Percentiles rank a stretch among this genome's conserved stretches.
phyloP scores from a whole-genome alignment of 2,329 filamentous ascomycete species.

The Ceratocystis albifundus region DNA sequence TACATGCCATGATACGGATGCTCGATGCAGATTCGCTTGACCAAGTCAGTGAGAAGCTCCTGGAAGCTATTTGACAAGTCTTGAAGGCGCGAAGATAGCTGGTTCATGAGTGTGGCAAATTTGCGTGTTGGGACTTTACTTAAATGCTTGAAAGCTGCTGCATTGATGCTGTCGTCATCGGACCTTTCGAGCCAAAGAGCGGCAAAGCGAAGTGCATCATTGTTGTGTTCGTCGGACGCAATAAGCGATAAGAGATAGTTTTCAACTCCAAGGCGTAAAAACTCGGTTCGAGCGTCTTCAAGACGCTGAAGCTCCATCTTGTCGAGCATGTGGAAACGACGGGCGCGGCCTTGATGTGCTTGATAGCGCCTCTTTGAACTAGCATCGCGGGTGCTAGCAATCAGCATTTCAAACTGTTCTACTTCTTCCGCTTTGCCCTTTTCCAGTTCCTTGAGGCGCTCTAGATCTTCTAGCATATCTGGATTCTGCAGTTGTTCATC shows the following conservation, averaged over 20 bases:
- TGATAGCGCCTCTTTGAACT: conserved; percentile 46
- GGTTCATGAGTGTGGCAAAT: conserved; percentile 87
- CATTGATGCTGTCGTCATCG: conserved; percentile 63
- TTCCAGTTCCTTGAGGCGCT: conserved; percentile 59
- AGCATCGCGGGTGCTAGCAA: conserved; percentile 40
- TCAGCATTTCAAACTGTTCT: conserved; percentile 48
- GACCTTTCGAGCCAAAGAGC: conserved; percentile 88
- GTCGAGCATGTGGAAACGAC: conserved; percentile 82
- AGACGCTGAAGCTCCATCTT: conserved; percentile 74
- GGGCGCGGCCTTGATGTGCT: conserved; percentile 57
- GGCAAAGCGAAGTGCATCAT: conserved; percentile 81
- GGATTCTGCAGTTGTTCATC: conserved; percentile 85
- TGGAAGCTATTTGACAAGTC: conserved; percentile 64
- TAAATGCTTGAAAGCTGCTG: conserved; percentile 60
- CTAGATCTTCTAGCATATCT: conserved; percentile 73
- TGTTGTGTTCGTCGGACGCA: conserved; percentile 79
- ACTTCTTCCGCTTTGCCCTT: conserved; percentile 58
- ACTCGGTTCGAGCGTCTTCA: conserved; percentile 62
- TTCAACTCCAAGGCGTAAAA: conserved; percentile 78
- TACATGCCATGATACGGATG: conserved; percentile 98
- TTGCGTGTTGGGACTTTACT: conserved; percentile 73
- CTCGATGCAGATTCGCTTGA: conserved; percentile 75
- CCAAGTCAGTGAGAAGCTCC: conserved; percentile 56
- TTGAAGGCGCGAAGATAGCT: conserved; percentile 84
- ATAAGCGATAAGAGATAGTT: conserved; percentile 81